Base-by-base conservation (phyloP, 495 filamentous ascomycete species). In the Penicillium odoratum region DNA sequence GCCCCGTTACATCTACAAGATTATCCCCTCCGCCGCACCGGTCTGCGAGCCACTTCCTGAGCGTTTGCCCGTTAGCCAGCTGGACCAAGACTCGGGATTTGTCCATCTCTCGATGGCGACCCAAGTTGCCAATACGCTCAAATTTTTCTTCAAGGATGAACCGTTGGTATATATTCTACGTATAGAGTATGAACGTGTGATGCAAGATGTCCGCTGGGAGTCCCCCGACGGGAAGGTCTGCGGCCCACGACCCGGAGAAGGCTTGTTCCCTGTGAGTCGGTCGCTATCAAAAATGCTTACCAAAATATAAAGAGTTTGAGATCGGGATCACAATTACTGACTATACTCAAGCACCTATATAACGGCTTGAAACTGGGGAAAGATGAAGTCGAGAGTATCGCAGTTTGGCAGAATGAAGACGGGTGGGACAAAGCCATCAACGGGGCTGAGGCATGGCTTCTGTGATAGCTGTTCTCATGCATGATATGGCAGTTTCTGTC, bases 91-190 rank as follows among this genome's bases (percentile, higher is more conserved):
- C 25, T 74, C 70, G 11, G 74, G 71, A 42, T 79, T 76, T 45
- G 66, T 79, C 47, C 76, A 79, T 52, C 71, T 79, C 3, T 78
- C 75, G 7, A 71, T 64, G 29, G 68, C 74, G 26, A 61, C 68
- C 13, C 76, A 79, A 47, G 69, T 79, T 4, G 68, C 73, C 36
- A 74, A 73, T 36, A 79, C 76, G 0, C 49, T 79, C 44, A 77
- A 96, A 72, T 63, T 88, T 72, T 59, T 93, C 85, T 56, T 92
- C 88, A 61, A 91, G 64, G 58, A 91, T 82, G 59, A 97, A 74
- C 66, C 85, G 71, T 65, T 91, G 81, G 48, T 92, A 82, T 66
- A 96, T 80, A 70, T 93, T 71, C 70, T 96, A 81, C 59, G 92
- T 82, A 70, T 93, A 78, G 44, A 80, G 57, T 92, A 96, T 89